Evolutionary conservation across 2,329 filamentous ascomycete genomes (phyloP).

Genomic region (Dothideomycetidae sp.): DNA sequence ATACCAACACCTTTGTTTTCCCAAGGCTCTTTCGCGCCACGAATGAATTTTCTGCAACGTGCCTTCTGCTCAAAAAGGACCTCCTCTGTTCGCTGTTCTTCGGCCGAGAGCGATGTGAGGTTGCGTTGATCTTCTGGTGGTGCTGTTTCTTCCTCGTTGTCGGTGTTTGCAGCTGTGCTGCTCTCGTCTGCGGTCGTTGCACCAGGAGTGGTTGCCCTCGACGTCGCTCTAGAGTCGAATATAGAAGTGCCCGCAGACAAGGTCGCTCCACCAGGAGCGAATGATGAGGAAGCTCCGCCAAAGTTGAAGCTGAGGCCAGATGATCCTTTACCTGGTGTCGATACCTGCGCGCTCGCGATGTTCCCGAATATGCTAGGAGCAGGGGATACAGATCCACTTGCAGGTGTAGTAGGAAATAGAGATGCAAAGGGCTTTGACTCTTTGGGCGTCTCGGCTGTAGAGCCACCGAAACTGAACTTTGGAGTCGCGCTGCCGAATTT

Average conservation of each 20-base stretch:
- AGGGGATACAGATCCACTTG: neutral
- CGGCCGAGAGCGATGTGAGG: slow-evolving; percentile 55
- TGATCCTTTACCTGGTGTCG: slow-evolving; percentile 8
- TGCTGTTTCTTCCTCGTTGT: slow-evolving; percentile 19
- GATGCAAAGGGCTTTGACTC: neutral
- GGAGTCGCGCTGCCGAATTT: slow-evolving; percentile 11
- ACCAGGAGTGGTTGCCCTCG: slow-evolving; percentile 34
- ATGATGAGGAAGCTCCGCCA: slow-evolving; percentile 16
- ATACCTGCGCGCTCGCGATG: neutral
- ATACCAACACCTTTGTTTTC: slow-evolving; percentile 55
- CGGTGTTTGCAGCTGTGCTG: slow-evolving; percentile 15
- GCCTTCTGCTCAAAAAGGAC: slow-evolving; percentile 52
- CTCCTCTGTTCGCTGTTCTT: slow-evolving; percentile 45
- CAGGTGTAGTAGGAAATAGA: neutral
- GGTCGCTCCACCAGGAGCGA: slow-evolving; percentile 16
- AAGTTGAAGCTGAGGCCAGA: slow-evolving; percentile 27
- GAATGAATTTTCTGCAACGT: slow-evolving; percentile 50
- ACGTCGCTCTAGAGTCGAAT: slow-evolving; percentile 25
- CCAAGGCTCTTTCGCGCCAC: slow-evolving; percentile 45
- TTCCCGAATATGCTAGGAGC: neutral
- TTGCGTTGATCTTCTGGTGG: slow-evolving; percentile 39
- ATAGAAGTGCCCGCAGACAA: slow-evolving; percentile 21
- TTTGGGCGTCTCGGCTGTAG: neutral
- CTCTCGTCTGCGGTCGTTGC: slow-evolving; percentile 27
- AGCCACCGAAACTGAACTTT: slow-evolving; percentile 11